Evolutionary conservation across 495 filamentous ascomycete genomes (phyloP), one percentile per base, ranked within the genome.

Genomic region (Gamarada debralockiae): DNA sequence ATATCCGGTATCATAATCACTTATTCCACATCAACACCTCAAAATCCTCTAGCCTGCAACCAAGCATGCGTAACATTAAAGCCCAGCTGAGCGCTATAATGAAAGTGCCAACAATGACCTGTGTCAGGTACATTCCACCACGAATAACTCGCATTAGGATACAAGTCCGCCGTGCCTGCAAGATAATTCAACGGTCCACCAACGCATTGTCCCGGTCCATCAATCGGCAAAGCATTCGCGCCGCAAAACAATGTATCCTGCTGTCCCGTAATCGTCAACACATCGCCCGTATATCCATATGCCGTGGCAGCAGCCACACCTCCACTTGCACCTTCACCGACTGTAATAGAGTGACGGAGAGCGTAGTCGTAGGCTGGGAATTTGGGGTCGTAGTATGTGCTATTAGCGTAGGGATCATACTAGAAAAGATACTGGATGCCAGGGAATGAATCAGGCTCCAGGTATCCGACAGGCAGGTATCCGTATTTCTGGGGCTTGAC

Each of bases 191-290:
- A 29, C 4, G 27, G 10, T 29, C 41, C 41, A 21, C 23, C 18
- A n/a, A n/a, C 13, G 33, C 51, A 53, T 21, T 48, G 20, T n/a
- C 50, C 51, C 0, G 51, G 34, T 2, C 42, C 51, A 18, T 37
- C 21, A 17, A 41, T 27, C 15, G 18, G 22, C 17, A 48, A 17
- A 36, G 39, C 55, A 7, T 44, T 27, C 9, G 15, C 14, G 6
- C 49, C 44, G 27, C 57, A 55, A 21, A 59, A 59, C 1, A 59
- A 24, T 1, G 42, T 46, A 29, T 59, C 57, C 9, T 52, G 23
- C 13, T 48, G 9, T 7, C 51, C 57, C 14, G 15, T 59, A 27
- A 55, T 27, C 2, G 52, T 40, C 34, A 24, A 38, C 13, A 55
- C 45, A 31, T 42, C n/a, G 9, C 25, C 18, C 1, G 15, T 49